Evolutionary conservation across 257 asterid genomes (phyloP).

Genomic region (Ilex asprella): DNA sequence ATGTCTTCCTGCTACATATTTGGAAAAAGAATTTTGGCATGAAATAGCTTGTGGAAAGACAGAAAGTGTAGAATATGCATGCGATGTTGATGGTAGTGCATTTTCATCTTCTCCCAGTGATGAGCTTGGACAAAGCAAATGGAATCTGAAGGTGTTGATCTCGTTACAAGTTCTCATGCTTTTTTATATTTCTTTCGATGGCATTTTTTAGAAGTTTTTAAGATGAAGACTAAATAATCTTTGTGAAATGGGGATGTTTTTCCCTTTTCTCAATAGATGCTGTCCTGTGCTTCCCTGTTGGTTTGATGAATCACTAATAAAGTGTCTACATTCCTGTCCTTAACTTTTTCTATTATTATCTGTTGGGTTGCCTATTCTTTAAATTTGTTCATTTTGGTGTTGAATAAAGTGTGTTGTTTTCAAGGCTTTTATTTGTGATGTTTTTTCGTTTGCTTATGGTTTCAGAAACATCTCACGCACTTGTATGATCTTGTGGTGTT

Average conservation of each 20-base stretch:
- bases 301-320: too few species aligned
- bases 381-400: constrained; percentile 3
- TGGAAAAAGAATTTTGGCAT: constrained; percentile 98
- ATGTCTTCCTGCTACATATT: constrained; percentile 75
- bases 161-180: constrained; percentile 7
- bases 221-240: constrained; percentile 3
- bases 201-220: constrained; percentile 5
- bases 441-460: too few species aligned
- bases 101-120: constrained; percentile 85
- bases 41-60: constrained; percentile 95
- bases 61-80: constrained; percentile 98
- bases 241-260: neutral
- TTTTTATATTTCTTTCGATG: constrained; percentile 6
- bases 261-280: constrained; percentile 3
- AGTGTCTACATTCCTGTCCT: too few species aligned
- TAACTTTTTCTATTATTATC: neutral
- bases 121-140: constrained; percentile 83
- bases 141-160: constrained; percentile 86
- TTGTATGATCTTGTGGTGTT: neutral
- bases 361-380: constrained; percentile 1
- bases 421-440: too few species aligned
- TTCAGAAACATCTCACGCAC: too few species aligned
- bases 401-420: neutral
- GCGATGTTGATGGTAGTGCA: constrained; percentile 99
- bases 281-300: too few species aligned